Evolutionary conservation across 768 basidiomycete species (phyloP).

Genomic region (Cystobasidium ongulense): DNA sequence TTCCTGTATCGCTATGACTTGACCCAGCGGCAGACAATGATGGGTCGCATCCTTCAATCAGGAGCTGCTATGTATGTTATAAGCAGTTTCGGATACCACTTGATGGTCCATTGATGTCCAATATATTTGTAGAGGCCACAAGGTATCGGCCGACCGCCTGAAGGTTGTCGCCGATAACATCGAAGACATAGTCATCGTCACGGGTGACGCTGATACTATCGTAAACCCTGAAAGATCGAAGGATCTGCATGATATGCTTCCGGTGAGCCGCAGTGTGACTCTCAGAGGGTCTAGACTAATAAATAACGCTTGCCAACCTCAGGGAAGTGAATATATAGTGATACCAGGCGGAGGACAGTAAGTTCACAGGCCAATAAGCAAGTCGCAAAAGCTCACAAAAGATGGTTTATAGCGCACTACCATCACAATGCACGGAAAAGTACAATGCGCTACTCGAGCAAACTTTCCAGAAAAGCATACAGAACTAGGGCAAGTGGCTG

Average conservation of each 20-base stretch:
- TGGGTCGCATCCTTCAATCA: slow-evolving; percentile 33
- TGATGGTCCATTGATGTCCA: not conserved
- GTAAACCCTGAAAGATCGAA: slow-evolving; percentile 29
- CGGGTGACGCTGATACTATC: slow-evolving; percentile 36
- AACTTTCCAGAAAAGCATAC: not conserved
- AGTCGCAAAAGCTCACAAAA: not conserved
- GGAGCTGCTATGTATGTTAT: slow-evolving; percentile 17
- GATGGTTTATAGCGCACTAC: not conserved
- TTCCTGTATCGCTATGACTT: slow-evolving; percentile 34
- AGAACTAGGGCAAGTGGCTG: too few species aligned
- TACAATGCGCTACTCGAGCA: not conserved
- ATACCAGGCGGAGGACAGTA: slow-evolving; percentile 28
- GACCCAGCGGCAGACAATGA: slow-evolving; percentile 13
- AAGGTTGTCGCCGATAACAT: not conserved
- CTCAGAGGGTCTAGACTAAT: not conserved
- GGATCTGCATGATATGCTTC: slow-evolving; percentile 28
- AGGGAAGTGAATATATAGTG: slow-evolving; percentile 24
- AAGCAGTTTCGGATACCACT: not conserved
- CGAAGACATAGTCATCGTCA: slow-evolving; percentile 32
- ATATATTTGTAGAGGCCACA: slow-evolving; percentile 15
- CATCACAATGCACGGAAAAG: slow-evolving; percentile 9
- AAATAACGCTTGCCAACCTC: not conserved
- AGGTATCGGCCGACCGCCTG: slow-evolving; percentile 16
- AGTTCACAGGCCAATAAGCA: not conserved
- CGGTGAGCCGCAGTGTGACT: slow-evolving; percentile 13